Base-by-base conservation (phyloP, 768 basidiomycete genomes). In the Lentinus tigrinus region DNA sequence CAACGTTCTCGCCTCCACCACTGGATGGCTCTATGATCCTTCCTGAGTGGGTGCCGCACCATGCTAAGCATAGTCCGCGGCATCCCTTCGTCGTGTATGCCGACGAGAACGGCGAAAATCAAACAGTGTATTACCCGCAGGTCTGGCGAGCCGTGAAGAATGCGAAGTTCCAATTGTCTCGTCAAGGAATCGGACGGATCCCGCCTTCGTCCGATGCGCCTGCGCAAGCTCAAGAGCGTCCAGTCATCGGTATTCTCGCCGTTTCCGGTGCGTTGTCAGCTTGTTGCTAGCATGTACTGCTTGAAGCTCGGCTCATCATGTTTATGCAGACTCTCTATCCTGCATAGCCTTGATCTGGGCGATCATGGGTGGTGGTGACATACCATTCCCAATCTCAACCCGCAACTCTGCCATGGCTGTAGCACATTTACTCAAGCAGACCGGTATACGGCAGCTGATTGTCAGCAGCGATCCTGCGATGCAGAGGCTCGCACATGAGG, bases 331-430 rank as follows among this genome's bases (percentile, higher is more conserved):
- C 39, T 40, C 49, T 9, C 47, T 63, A n/a, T 36, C 56, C 3
- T 65, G 62, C 56, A n/a, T 38, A 5, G 49, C 60, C 7, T 10
- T 43, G 11, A 24, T 62, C 16, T 64, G 16, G 49, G 63, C 11
- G 58, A 60, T 73, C 50, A 58, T 65, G 4, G 72, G 57, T 49
- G 54, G 50, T 3, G 56, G 63, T 5, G 63, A 58, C 9, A 60
- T 63, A 56, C 62, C 69, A 0, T 77, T 78, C 61, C 73, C 74
- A 3, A 66, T 75, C 43, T 73, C 74, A 5, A 61, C 65, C 3
- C 65, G 73, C 4, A 74, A 74, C 60, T 74, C 77, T 11, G 67
- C 64, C 34, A 61, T 59, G 17, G 76, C 74, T 1, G 62, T 79
- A 8, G 69, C 67, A 0, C 73, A 77, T 61, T 65, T 78, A 5